Evolutionary conservation across 2,329 filamentous ascomycete genomes (phyloP), one percentile per base, ranked within the genome.

Genomic region (Aschersonia sp.): DNA sequence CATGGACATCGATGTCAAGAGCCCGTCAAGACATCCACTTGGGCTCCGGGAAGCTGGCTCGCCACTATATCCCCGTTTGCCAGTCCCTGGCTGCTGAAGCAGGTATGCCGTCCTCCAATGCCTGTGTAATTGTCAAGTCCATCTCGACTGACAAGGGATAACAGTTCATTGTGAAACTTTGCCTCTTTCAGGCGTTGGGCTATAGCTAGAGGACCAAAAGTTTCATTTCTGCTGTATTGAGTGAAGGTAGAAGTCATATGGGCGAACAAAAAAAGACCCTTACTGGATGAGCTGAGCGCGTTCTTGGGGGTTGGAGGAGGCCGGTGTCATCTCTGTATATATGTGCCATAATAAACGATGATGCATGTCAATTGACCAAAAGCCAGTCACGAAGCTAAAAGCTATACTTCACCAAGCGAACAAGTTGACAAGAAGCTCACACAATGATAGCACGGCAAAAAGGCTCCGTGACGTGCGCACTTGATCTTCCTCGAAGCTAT

Each of bases 31-130:
- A 46, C 57, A 61, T 40, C 50, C 55, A 41, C 56, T 51, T 48
- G 48, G 48, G 10, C 55, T 53, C 30, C 53, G 55, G 48, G 59
- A 57, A 43, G 62, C 65, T 51, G 60, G 58, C 20, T 59, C 63
- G 43, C 61, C 63, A 40, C 59, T 69, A 10, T 69, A 69, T 50
- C 66, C 66, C 29, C 60, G 68, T 49, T 60, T 69, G 40, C 65
- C 65, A 40, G 60, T 66, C 56, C 63, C 53, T 2, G 48, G 53
- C 9, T 51, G 30, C 31, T 31, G 45, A 30, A 46, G 32, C 43
- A 40, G 12, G 12, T 12, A 12, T 38, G 35, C 35, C 12, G 35
- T 38, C 7, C 7, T 38, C 12, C 35, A 10, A 31, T n/a, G 44
- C 28, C 31, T 30, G 40, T 43, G 40, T 28, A 10, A 30, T 9